Evolutionary conservation across 495 filamentous ascomycete genomes (phyloP).

Genomic region (Tirmania nivea): DNA sequence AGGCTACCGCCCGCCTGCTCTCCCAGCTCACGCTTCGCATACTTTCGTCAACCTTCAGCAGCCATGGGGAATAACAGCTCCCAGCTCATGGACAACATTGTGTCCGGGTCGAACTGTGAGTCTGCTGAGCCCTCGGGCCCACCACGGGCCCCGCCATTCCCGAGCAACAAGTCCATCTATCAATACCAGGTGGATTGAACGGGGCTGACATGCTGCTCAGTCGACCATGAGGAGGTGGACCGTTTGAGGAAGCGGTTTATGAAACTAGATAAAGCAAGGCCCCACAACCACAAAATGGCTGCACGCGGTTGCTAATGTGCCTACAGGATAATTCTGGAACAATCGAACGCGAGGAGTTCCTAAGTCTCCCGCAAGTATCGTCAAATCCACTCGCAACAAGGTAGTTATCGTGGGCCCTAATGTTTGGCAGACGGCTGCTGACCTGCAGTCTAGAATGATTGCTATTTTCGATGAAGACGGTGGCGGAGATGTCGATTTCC

Average conservation of each 20-base stretch:
- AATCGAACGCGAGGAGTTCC: slow-evolving; percentile 95
- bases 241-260: slow-evolving; percentile 89
- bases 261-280: slow-evolving; percentile 85
- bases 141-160: not conserved
- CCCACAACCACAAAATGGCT: not conserved
- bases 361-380: slow-evolving; percentile 88
- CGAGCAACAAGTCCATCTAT: slow-evolving; percentile 1
- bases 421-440: not conserved
- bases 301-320: not conserved
- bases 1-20: no score
- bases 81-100: slow-evolving; percentile 80
- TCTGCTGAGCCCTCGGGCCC: slow-evolving; percentile 5
- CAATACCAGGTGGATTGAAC: not conserved
- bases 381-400: slow-evolving; percentile 92
- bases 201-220: slow-evolving; percentile 26
- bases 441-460: slow-evolving; percentile 50
- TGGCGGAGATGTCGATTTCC: slow-evolving; percentile 94
- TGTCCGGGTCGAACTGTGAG: slow-evolving; percentile 88
- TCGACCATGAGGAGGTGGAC: slow-evolving; percentile 93
- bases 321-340: slow-evolving; percentile 84
- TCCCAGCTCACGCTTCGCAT: no score
- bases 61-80: slow-evolving; percentile 68
- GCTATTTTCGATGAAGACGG: slow-evolving; percentile 99
- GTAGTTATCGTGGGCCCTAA: slow-evolving; percentile 24
- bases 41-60: slow-evolving; percentile 7